Base-by-base conservation (phyloP, 345 rosid genomes). In the Passiflora organensis region DNA sequence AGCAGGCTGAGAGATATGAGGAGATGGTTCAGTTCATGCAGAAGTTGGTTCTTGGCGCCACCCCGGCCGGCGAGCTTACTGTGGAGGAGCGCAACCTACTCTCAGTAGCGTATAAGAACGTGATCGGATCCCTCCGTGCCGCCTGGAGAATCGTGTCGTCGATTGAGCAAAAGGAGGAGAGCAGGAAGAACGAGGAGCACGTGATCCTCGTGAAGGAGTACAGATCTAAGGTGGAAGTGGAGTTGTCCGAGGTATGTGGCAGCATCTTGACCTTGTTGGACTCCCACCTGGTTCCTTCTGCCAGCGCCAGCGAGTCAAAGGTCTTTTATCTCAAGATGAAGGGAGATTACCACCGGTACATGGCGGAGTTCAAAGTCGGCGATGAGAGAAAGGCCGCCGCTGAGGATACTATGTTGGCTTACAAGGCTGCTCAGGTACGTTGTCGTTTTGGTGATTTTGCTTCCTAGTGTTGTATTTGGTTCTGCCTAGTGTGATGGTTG, bases 1-100 rank as follows among this genome's bases (percentile, higher is more conserved):
- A 91, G 78, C 97, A 91, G 53, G 97, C 97, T 13, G 97, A 91
- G 73, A 95, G 97, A 6, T 91, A 91, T 56, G 97, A 91, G 38
- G 97, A 91, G 83, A 91, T 91, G 97, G 95, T 91, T 37, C 74
- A 79, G 66, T 91, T 83, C 86, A 91, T 91, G 97, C 81, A 91
- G 46, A 75, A 77, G 70, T 84, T 91, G 28, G 97, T 88, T n/a
- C 60, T 79, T 19, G 81, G 77, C 49, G 67, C 87, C 17, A 91
- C 97, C 6, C 96, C 97, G 0, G 72, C 85, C 12, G 78, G 78
- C 0, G 97, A 91, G 64, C 95, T 87, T 55, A 85, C 89, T 11
- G 88, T 88, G 2, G 97, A 91, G 78, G 97, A 91, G 75, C 81
- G 97, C 13, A 91, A 87, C 70, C 96, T 91, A 17, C 91, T 91